Conservation (phyloP, 306 rosid species). For the Astragalus membranaceus region DNA sequence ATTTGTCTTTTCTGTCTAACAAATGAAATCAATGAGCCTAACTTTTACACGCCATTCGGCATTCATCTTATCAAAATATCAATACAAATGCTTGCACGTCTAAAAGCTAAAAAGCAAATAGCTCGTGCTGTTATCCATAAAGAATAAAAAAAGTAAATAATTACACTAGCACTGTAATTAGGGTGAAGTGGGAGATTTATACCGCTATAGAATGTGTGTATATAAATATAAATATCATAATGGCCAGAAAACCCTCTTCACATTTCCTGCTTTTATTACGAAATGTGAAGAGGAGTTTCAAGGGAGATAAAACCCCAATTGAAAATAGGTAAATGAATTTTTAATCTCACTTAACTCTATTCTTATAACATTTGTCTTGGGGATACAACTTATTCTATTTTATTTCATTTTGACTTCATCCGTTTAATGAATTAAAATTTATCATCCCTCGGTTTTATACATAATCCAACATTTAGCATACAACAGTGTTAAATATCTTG, state of each 20-base stretch:
- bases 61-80: background rate
- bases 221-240: too few relatives aligned
- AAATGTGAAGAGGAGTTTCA: too few relatives aligned
- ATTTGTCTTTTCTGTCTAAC: background rate
- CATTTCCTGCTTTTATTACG: too few relatives aligned
- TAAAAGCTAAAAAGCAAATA: background rate
- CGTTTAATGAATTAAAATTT: background rate
- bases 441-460: background rate
- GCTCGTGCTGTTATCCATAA: background rate
- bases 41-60: constrained; percentile 8
- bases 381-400: too few relatives aligned
- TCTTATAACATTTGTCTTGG: background rate
- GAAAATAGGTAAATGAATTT: background rate
- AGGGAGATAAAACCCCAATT: too few relatives aligned
- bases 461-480: too few relatives aligned
- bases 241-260: too few relatives aligned
- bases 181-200: background rate
- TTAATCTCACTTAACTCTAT: background rate
- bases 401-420: background rate
- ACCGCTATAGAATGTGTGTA: too few relatives aligned
- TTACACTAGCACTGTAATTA: background rate
- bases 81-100: background rate
- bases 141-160: background rate
- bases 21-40: background rate
- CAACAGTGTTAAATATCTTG: too few relatives aligned